Evolutionary conservation across 2,329 filamentous ascomycete species (phyloP).

Genomic region (Colletotrichum karsti): DNA sequence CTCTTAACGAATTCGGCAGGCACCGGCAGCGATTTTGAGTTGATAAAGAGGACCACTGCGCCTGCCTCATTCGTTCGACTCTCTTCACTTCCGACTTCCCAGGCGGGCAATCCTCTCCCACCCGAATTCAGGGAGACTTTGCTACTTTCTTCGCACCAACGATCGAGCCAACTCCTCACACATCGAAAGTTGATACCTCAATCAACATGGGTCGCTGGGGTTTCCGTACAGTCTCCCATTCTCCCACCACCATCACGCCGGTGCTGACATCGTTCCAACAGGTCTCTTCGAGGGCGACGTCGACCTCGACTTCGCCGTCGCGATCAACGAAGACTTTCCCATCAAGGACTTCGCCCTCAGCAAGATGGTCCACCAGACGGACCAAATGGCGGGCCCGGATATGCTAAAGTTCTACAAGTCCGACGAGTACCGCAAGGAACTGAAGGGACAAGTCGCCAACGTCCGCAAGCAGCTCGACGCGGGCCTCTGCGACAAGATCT

Average conservation of each 20-base stretch:
- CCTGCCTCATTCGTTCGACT: no score
- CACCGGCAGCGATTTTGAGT: no score
- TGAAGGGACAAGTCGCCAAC: neutral
- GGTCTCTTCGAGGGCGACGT: neutral
- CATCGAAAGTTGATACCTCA: no score
- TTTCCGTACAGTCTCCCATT: neutral
- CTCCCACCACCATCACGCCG: neutral
- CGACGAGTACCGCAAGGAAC: neutral
- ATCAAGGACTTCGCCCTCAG: neutral
- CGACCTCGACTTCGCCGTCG: neutral
- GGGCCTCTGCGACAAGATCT: neutral
- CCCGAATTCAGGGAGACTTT: no score
- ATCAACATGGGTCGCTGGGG: constrained; percentile 13
- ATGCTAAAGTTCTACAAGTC: neutral
- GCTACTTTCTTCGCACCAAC: no score
- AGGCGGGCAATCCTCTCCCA: no score
- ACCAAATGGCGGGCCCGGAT: neutral
- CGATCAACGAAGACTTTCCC: neutral
- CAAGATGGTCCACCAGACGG: neutral
- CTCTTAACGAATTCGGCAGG: no score
- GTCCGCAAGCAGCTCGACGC: neutral
- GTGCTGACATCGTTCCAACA: neutral
- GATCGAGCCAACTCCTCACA: no score
- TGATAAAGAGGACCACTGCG: no score
- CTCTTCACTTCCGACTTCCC: no score